Conservation (phyloP, 225 moss, liverwort and hornwort genomes). For the Polytrichum commune region DNA sequence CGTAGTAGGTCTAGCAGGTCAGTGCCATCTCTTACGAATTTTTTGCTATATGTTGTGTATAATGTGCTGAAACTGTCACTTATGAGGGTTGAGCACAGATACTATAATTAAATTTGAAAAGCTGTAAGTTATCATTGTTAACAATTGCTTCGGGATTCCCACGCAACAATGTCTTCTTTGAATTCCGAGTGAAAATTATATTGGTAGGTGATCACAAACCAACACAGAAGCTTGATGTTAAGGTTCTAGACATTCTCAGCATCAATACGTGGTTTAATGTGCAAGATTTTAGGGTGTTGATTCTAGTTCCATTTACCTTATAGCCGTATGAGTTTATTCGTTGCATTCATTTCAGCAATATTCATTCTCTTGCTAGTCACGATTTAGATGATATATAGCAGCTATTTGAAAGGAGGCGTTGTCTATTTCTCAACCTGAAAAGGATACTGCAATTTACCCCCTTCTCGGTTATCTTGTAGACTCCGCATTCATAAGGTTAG, state of each 20-base stretch:
- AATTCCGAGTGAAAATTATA: background rate
- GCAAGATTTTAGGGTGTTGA: too few species aligned
- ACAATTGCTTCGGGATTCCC: background rate
- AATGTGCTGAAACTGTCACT: background rate
- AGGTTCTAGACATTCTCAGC: too few species aligned
- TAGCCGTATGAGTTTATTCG: too few species aligned
- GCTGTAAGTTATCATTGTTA: background rate
- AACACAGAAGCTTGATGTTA: too few species aligned
- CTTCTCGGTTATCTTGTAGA: background rate
- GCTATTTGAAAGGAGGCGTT: background rate
- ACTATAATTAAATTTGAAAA: background rate
- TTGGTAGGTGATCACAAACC: too few species aligned
- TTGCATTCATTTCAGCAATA: too few species aligned
- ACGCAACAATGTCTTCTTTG: background rate
- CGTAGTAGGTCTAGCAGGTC: slow-evolving; percentile 44
- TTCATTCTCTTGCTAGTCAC: too few species aligned
- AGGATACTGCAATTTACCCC: background rate
- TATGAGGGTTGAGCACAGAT: background rate
- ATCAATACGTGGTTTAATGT: too few species aligned
- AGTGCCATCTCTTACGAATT: background rate
- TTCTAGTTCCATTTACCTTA: too few species aligned
- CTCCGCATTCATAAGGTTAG: background rate
- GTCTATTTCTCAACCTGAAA: background rate
- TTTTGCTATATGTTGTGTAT: background rate
- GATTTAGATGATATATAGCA: too few species aligned